Percentiles rank a stretch among this genome's conserved stretches.
Conservation (phyloP, 202 grass and related monocot species). For the Panicum hallii region DNA sequence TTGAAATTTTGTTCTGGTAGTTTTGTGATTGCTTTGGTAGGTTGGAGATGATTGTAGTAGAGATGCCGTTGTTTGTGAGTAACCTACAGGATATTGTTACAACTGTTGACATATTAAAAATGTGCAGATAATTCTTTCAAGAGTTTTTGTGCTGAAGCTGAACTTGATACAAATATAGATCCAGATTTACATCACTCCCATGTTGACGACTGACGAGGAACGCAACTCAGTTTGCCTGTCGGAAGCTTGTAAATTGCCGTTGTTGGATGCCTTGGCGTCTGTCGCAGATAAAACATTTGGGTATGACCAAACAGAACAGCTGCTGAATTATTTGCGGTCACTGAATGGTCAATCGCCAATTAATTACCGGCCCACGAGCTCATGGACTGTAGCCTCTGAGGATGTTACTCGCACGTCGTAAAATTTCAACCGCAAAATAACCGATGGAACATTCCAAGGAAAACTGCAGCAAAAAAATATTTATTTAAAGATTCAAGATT, state of each 20-base stretch:
- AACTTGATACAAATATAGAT: not conserved
- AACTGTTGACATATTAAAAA: conserved; percentile 63
- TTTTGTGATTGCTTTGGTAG: conserved; percentile 61
- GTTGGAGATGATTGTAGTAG: conserved; percentile 62
- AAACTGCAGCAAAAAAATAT: not conserved
- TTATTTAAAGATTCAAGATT: not conserved
- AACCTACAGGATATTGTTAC: conserved; percentile 72
- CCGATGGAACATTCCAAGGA: not conserved
- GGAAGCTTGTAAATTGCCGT: not conserved
- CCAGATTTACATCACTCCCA: not conserved
- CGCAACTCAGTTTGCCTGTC: not conserved
- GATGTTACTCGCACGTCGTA: not conserved
- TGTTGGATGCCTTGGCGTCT: not conserved
- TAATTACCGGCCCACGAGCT: not conserved
- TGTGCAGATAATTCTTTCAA: conserved; percentile 88
- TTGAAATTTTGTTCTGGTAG: conserved; percentile 67
- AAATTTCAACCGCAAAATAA: not conserved
- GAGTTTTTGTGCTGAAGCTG: not conserved
- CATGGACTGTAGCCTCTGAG: not conserved
- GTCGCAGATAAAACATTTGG: not conserved
- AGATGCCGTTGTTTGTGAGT: conserved; percentile 58
- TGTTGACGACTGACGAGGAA: not conserved
- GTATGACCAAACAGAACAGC: too few species aligned
- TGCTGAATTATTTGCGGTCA: too few species aligned
- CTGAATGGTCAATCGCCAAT: too few species aligned